phyloP scores from a whole-genome alignment of 2,329 filamentous ascomycete genomes.

The Emmonsiellopsis sp. region DNA sequence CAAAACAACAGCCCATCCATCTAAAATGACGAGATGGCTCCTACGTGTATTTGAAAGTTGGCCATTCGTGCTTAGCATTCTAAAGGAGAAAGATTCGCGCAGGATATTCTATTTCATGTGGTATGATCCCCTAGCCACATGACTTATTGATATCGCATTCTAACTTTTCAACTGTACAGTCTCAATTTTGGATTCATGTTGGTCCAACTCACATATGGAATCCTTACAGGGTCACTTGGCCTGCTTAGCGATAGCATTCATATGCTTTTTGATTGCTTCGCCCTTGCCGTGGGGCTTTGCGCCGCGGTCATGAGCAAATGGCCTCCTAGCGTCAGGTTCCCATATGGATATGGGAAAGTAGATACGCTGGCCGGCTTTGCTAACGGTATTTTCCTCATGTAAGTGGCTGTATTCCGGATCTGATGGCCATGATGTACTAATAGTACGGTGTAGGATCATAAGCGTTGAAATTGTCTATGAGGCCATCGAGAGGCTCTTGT shows the following conservation, averaged over 20 bases:
- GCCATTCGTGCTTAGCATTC: conserved; percentile 73
- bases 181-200: conserved; percentile 94
- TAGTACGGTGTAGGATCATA: conserved; percentile 56
- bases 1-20: conserved; percentile 43
- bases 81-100: conserved; percentile 84
- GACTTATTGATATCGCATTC: neutral
- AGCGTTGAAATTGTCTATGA: conserved; percentile 95
- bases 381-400: conserved; percentile 92
- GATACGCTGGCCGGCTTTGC: conserved; percentile 94
- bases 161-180: conserved; percentile 48
- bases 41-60: conserved; percentile 60
- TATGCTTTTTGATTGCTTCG: conserved; percentile 98
- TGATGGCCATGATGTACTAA: neutral
- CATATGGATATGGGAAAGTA: conserved; percentile 93
- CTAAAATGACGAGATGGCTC: conserved; percentile 61
- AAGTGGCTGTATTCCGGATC: conserved; percentile 21
- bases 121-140: conserved; percentile 41
- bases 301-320: conserved; percentile 95
- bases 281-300: conserved; percentile 78
- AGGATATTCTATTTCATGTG: conserved; percentile 96
- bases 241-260: conserved; percentile 97
- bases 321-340: conserved; percentile 80
- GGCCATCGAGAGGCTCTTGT: conserved; percentile 75
- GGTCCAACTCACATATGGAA: conserved; percentile 88
- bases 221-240: conserved; percentile 83